A percentile compares a stretch with the other conserved stretches of the same genome.
phyloP scores from a whole-genome alignment of 164 flowering plant genomes.

The Litsea cubeba region DNA sequence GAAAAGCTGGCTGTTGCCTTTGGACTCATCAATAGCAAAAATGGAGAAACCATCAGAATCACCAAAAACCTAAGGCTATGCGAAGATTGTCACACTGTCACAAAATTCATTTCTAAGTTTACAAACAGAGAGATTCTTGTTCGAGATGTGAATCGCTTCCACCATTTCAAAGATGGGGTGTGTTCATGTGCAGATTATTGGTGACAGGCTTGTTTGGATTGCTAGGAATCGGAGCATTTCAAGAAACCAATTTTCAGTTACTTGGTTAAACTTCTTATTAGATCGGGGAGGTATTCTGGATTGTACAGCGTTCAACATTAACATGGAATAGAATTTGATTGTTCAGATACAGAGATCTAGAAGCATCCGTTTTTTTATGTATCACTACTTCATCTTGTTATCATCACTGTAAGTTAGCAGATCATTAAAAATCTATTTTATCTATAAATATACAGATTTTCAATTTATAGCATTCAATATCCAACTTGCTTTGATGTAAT shows the following conservation, averaged over 20 bases:
- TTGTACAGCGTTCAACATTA: background rate
- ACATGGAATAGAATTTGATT: background rate
- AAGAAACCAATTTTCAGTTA: too few species aligned
- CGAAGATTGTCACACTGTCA: constrained; percentile 80
- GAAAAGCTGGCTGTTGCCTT: constrained; percentile 80
- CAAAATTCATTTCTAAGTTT: constrained; percentile 68
- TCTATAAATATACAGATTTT: background rate
- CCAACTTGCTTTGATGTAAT: too few species aligned
- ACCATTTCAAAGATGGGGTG: constrained; percentile 68
- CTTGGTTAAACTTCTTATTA: background rate
- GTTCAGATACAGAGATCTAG: background rate
- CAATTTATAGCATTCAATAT: too few species aligned
- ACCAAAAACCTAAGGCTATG: constrained; percentile 82
- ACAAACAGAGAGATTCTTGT: constrained; percentile 69
- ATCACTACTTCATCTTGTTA: background rate
- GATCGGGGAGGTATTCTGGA: background rate
- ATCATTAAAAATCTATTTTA: background rate
- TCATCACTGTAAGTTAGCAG: background rate
- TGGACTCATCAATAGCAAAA: constrained; percentile 58
- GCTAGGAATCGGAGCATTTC: background rate
- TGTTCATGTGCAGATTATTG: constrained; percentile 93
- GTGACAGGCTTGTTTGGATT: constrained; percentile 23
- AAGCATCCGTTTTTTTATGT: background rate
- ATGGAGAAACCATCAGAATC: constrained; percentile 65
- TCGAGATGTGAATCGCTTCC: constrained; percentile 76